phyloP scores from a whole-genome alignment of 2,329 filamentous ascomycete species.

The Alternaria brassicicola region DNA sequence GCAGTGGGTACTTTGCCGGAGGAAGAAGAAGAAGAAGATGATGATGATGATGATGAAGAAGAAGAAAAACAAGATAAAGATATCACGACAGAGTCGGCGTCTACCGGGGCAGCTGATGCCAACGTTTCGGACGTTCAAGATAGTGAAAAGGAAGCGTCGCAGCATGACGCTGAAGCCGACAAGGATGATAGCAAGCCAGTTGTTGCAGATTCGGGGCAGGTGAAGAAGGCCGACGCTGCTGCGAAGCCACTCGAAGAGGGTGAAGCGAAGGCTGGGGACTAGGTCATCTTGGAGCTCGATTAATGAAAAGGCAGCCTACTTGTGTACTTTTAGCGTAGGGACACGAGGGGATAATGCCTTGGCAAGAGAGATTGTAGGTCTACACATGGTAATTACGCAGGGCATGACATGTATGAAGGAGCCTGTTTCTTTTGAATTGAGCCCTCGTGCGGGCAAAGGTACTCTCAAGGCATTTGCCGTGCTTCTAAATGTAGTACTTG shows the following conservation, averaged over 20 bases:
- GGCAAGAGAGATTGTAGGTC: background rate
- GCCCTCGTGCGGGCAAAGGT: background rate
- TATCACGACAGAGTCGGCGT: slow-evolving; percentile 8
- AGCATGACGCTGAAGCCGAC: slow-evolving; percentile 6
- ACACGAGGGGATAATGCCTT: background rate
- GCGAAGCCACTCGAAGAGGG: slow-evolving; percentile 8
- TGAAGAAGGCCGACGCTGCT: slow-evolving; percentile 18
- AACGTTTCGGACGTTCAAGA: background rate
- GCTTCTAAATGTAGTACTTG: background rate
- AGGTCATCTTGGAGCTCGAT: slow-evolving; percentile 3
- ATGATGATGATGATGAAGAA: no score
- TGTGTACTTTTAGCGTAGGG: slow-evolving; percentile 9
- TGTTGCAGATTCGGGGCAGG: slow-evolving; percentile 19
- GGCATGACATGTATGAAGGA: background rate
- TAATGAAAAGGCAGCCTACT: background rate
- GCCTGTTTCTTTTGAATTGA: background rate
- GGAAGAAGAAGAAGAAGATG: slow-evolving; percentile 16
- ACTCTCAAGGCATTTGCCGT: background rate
- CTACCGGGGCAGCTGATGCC: slow-evolving; percentile 3
- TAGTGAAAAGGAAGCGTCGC: slow-evolving; percentile 3
- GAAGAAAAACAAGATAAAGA: slow-evolving; percentile 13
- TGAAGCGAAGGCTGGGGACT: slow-evolving; percentile 11
- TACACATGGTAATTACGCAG: slow-evolving; percentile 1
- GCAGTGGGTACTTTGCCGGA: slow-evolving; percentile 16
- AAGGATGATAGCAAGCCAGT: slow-evolving; percentile 2